phyloP scores from a whole-genome alignment of 352 stramenopile genomes.

The Blastocystis sp. region DNA sequence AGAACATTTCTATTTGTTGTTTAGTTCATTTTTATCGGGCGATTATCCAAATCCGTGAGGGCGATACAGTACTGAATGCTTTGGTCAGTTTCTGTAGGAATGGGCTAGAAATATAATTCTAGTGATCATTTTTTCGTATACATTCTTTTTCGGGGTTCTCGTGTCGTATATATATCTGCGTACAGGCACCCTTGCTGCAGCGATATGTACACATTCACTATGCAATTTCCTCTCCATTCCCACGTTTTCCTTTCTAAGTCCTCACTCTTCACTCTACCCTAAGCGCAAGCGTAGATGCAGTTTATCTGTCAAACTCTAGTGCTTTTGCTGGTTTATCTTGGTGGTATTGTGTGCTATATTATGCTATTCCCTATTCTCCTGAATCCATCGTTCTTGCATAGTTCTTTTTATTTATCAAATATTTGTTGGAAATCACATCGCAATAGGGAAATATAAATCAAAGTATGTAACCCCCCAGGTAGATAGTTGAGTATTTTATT shows the following conservation, averaged over 20 bases:
- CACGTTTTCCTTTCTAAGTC: not conserved
- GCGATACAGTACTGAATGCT: not conserved
- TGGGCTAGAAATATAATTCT: not conserved
- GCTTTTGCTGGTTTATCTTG: not conserved
- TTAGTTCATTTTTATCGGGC: conserved; percentile 9
- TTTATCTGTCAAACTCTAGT: not conserved
- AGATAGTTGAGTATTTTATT: not conserved
- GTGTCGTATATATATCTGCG: conserved; percentile 25
- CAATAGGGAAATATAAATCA: not conserved
- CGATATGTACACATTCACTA: not conserved
- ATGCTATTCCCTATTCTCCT: not conserved
- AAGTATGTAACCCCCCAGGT: not conserved
- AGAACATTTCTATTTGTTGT: not conserved
- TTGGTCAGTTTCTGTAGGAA: not conserved
- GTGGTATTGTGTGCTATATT: not conserved
- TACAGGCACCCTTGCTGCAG: not conserved
- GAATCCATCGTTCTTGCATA: not conserved
- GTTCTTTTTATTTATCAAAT: conserved; percentile 4
- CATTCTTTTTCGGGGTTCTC: conserved; percentile 2
- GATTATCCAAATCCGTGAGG: not conserved
- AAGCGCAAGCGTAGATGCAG: not conserved
- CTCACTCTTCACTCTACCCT: not conserved
- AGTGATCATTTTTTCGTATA: conserved; percentile 43
- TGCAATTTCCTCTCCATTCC: conserved; percentile 47
- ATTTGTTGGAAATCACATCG: not conserved